phyloP scores from a whole-genome alignment of 176 grass and related monocot genomes.

The Neostapfia colusana region DNA sequence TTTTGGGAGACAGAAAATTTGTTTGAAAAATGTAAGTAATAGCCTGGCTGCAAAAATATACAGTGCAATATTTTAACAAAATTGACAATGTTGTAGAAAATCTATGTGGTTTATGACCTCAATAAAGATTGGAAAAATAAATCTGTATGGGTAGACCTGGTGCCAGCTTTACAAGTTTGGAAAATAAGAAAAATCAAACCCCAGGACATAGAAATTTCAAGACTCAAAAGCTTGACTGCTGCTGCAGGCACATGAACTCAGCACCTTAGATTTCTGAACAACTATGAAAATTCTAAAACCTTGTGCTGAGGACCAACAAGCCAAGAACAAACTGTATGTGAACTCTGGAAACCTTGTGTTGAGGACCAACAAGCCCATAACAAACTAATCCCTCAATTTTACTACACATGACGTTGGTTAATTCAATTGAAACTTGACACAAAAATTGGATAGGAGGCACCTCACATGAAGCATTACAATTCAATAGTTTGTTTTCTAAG shows the following conservation, averaged over 20 bases:
- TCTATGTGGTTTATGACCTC: not conserved
- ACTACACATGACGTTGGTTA: too few relatives aligned
- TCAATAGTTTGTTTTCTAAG: not conserved
- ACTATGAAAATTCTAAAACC: not conserved
- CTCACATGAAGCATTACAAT: not conserved
- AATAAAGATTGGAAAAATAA: not conserved
- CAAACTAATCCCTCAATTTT: not conserved
- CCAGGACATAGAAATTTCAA: not conserved
- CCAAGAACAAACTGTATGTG: not conserved
- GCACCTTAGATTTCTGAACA: not conserved
- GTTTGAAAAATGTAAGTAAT: slow-evolving; percentile 1
- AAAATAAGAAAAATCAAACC: not conserved
- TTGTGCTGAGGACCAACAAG: not conserved
- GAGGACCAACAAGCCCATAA: not conserved
- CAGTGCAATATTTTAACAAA: slow-evolving; percentile 2
- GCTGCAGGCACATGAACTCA: not conserved
- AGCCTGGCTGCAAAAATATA: not conserved
- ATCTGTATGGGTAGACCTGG: not conserved
- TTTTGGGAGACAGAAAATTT: not conserved
- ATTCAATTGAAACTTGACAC: not conserved
- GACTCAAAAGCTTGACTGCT: not conserved
- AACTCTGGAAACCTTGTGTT: not conserved
- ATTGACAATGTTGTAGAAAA: not conserved
- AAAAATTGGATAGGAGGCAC: not conserved
- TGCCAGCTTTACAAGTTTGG: not conserved